Base-by-base conservation (phyloP, 2,329 filamentous ascomycete species). In the Aspergillus flavus region DNA sequence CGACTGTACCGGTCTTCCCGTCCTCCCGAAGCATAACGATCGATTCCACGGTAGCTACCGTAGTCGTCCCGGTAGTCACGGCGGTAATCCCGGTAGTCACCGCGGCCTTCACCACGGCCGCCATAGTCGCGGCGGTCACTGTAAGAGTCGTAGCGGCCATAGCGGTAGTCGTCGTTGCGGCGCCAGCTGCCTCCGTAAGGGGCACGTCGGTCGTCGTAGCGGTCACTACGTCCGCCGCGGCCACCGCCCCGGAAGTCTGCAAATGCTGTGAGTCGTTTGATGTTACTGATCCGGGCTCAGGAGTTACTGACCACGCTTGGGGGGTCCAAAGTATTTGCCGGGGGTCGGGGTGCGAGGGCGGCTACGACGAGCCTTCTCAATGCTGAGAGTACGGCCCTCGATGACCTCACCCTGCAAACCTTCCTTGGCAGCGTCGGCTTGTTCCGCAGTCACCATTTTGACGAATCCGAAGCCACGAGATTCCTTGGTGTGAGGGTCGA, bases 391-490 rank as follows among this genome's bases (percentile, higher is more conserved):
- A 72, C 95, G 91, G 65, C 95, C 95, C 76, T 99, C 94, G 69
- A 97, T 93, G 71, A 93, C 88, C 80, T 98, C 94, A 75, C 94
- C 94, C 80, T 98, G 94, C 36, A 99, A 86, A 59, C 92, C 94
- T 75, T 98, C 95, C 84, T 95, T 97, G 71, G 95, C 95, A 71
- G 95, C 94, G 80, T 99, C 95, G 68, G 95, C 95, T 81, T 97
- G 92, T 61, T 98, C 94, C 56, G 92, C 88, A 63, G 93, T 96
- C 65, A 93, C 89, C 94, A 99, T 98, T 85, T 99, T 98, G 78
- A 99, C 95, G 83, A 99, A 99, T 61, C 95, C 95, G 71, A 99
- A 99, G 70, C 95, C 95, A 80, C 95, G 95, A 72, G 94, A 98
- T 82, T 99, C 95, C 83, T 97, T 96, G 75, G 92, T 96, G 81